Base-by-base conservation (phyloP, 1,284 basidiomycete genomes). In the Apiotrichum gamsii region DNA sequence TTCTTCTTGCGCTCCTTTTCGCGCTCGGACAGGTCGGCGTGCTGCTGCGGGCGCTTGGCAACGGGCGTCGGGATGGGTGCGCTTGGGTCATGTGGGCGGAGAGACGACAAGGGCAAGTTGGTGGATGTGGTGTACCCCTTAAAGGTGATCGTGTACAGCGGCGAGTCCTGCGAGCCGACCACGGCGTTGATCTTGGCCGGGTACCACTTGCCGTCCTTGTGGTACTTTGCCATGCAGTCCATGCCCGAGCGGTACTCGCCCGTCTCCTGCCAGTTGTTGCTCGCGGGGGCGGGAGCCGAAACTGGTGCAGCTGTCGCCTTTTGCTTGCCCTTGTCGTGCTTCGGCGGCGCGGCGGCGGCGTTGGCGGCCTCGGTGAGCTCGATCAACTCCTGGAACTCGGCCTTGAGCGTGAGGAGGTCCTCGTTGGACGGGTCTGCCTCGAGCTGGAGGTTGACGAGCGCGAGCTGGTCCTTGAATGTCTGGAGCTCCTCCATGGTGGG, bases 51-150 rank as follows among this genome's bases (percentile, higher is more conserved):
- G 55, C 86, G 84, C 75, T 88, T 89, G 67, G 78, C 80, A 16
- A 78, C 52, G 2, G 87, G 83, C 18, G 85, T 53, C 15, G 67
- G 67, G 19, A 68, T 63, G 8, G 65, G 65, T 11, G 67, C 67
- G 25, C 39, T 51, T 13, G 68, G 63, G 51, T 70, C 65, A 51
- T 69, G 76, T 5, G 80, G 63, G 64, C 88, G 87, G 50, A 95
- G 72, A 54, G 87, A 83, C 4, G 78, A 73, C 18, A 80, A 76
- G 51, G 85, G 83, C 28, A 95, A 80, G 45, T 89, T 82, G 69
- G 96, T 91, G n/a, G 91, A 93, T 31, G 85, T 85, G 59, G 91
- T 87, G 77, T 96, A 97, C 3, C 87, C 88, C 67, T 89, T 89
- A 79, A 95, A 98, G 32, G 94, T 81, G 64, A 98, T 85, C 61